A percentile compares a stretch with the other conserved stretches of the same genome.
These are phyloP conservation scores for Naganishia liquefaciens DNA, from an alignment of 1,284 basidiomycete species.

Conservation along the genomic window DNA sequence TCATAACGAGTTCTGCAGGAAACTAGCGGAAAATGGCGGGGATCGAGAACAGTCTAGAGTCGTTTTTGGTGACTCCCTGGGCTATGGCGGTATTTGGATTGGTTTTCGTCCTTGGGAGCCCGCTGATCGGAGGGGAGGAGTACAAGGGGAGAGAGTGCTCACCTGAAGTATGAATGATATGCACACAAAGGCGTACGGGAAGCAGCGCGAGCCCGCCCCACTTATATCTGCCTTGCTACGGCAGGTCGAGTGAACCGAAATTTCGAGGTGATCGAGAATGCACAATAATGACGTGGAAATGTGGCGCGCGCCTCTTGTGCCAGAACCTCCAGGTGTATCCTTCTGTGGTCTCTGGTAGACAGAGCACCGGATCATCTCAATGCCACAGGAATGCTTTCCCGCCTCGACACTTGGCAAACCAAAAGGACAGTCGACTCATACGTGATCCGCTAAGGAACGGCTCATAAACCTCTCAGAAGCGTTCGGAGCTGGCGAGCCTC, in stretches of 20 bases:
- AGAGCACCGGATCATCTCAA: too few relatives aligned
- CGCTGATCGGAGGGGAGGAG: background rate
- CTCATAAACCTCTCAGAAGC: too few relatives aligned
- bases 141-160: constrained; percentile 4
- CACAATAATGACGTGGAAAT: background rate
- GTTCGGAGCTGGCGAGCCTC: too few relatives aligned
- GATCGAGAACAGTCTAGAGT: constrained; percentile 30
- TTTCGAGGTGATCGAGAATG: constrained; percentile 7
- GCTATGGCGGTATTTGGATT: constrained; percentile 24
- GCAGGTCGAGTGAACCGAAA: constrained; percentile 3
- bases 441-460: too few relatives aligned
- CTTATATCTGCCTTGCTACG: constrained; percentile 2
- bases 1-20: constrained; percentile 29
- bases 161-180: background rate
- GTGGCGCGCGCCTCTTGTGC: too few relatives aligned
- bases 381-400: too few relatives aligned
- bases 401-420: too few relatives aligned
- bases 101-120: constrained; percentile 28
- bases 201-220: background rate
- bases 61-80: constrained; percentile 18
- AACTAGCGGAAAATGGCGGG: constrained; percentile 20
- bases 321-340: too few relatives aligned
- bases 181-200: too few relatives aligned
- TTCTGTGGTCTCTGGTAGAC: too few relatives aligned
- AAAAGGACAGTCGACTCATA: too few relatives aligned